Conservation (phyloP, 192 early-diverging fungal species). For the Phlyctochytrium planicorne region DNA sequence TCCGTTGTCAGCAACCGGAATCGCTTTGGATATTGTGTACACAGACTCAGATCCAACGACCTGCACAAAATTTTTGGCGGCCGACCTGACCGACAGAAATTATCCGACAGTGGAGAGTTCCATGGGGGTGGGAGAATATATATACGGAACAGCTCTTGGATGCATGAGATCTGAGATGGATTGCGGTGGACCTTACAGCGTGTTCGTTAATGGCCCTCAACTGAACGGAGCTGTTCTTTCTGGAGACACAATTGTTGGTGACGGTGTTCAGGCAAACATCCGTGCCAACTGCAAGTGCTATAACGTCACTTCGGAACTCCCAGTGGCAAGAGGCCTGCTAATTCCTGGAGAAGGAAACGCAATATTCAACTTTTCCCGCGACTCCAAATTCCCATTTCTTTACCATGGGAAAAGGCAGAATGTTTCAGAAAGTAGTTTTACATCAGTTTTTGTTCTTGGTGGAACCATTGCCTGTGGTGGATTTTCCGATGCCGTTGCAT, state of each 20-base stretch:
- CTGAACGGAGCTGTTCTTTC: constrained; percentile 9
- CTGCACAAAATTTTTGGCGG: constrained; percentile 7
- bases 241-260: constrained; percentile 19
- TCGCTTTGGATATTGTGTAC: not conserved
- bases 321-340: constrained; percentile 4
- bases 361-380: too few relatives aligned
- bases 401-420: too few relatives aligned
- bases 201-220: constrained; percentile 20
- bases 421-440: too few relatives aligned
- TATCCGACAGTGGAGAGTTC: constrained; percentile 20
- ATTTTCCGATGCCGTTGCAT: not conserved
- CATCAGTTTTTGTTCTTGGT: constrained; percentile 4
- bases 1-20: constrained; percentile 17
- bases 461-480: constrained; percentile 18
- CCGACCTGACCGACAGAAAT: not conserved
- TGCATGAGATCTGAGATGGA: constrained; percentile 22
- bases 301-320: not conserved
- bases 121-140: constrained; percentile 14
- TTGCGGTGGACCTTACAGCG: not conserved
- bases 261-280: constrained; percentile 6
- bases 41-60: constrained; percentile 6
- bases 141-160: constrained; percentile 23
- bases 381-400: too few relatives aligned
- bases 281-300: constrained; percentile 9
- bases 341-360: not conserved